A percentile compares a stretch with the other conserved stretches of the same genome.
Evolutionary conservation across 2,329 filamentous ascomycete genomes (phyloP).

Genomic region (Talaromyces atroroseus): DNA sequence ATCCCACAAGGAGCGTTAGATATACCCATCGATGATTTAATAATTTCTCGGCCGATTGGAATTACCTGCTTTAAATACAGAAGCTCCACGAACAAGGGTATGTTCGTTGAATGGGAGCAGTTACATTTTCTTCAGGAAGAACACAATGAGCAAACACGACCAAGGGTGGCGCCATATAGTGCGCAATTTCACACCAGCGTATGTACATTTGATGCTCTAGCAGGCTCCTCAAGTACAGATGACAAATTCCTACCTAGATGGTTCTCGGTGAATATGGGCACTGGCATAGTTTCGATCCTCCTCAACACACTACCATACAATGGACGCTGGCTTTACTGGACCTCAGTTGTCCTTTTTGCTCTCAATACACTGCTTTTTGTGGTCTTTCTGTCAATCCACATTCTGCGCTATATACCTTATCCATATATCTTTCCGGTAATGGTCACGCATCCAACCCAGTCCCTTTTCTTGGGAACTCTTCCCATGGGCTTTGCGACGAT

Average conservation of each 20-base stretch:
- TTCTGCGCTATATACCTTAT: constrained; percentile 59
- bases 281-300: constrained; percentile 37
- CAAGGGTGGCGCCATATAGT: constrained; percentile 33
- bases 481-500: constrained; percentile 66
- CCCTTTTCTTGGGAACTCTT: constrained; percentile 62
- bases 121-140: no score
- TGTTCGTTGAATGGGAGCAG: no score
- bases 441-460: constrained; percentile 62
- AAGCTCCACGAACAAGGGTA: no score
- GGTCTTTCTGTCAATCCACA: constrained; percentile 42
- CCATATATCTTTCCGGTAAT: constrained; percentile 62
- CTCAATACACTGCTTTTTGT: constrained; percentile 33
- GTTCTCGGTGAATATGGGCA: constrained; percentile 41
- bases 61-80: no score
- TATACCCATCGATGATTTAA: no score
- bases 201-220: constrained; percentile 9
- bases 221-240: no score
- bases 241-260: constrained; percentile 22
- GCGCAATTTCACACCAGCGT: constrained; percentile 43
- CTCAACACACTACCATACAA: constrained; percentile 36
- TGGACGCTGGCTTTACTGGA: constrained; percentile 34
- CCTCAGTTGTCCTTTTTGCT: constrained; percentile 32
- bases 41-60: no score
- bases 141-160: constrained; percentile 24
- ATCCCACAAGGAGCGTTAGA: no score